Percentiles rank a stretch among this genome's conserved stretches.
phyloP scores from a whole-genome alignment of 805 yeast genomes.

The Candida ipomoeae region DNA sequence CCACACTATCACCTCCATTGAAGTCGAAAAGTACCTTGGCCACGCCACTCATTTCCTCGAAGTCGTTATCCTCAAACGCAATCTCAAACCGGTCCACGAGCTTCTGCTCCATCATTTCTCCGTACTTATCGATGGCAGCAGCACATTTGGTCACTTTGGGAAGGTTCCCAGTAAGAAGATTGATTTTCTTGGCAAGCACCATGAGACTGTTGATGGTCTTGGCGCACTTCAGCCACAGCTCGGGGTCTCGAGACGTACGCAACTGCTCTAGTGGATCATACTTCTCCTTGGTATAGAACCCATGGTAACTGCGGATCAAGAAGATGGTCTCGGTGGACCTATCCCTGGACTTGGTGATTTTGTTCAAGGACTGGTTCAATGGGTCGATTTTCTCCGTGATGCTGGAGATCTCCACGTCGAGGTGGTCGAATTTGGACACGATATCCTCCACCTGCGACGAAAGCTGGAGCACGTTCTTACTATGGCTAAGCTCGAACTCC shows the following conservation, averaged over 20 bases:
- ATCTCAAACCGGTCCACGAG: constrained; percentile 66
- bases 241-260: constrained; percentile 42
- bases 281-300: constrained; percentile 59
- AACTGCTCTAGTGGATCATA: constrained; percentile 56
- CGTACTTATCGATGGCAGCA: constrained; percentile 56
- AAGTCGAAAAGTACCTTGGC: constrained; percentile 73
- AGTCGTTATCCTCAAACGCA: constrained; percentile 68
- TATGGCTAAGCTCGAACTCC: constrained; percentile 61
- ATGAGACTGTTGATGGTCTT: constrained; percentile 61
- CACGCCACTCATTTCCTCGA: constrained; percentile 66
- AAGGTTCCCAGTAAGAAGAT: constrained; percentile 31
- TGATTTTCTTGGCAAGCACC: constrained; percentile 60
- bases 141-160: constrained; percentile 40
- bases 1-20: constrained; percentile 81
- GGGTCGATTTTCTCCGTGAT: constrained; percentile 63
- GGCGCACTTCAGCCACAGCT: constrained; percentile 65
- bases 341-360: constrained; percentile 67
- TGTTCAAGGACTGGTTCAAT: constrained; percentile 62
- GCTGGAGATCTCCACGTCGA: constrained; percentile 52
- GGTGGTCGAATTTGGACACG: constrained; percentile 43
- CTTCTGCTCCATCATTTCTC: constrained; percentile 71
- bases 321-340: constrained; percentile 68
- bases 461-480: constrained; percentile 57
- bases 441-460: constrained; percentile 45
- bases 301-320: constrained; percentile 70